Evolutionary conservation across 2,329 filamentous ascomycete species (phyloP).

Genomic region (Curvularia sp.): DNA sequence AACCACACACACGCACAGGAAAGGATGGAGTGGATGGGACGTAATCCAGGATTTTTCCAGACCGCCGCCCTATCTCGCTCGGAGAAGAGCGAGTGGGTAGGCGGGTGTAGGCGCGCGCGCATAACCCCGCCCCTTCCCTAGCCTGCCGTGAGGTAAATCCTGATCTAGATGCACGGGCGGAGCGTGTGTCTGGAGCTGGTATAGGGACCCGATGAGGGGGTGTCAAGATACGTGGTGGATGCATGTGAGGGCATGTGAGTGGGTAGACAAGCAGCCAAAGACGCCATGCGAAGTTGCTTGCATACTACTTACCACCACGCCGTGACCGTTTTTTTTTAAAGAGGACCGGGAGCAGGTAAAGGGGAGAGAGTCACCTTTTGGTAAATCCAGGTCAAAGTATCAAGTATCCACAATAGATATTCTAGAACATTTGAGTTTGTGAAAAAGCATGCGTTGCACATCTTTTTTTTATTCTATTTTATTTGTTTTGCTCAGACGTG

Average conservation of each 20-base stretch:
- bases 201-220: constrained; percentile 12
- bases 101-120: constrained; percentile 4
- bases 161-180: constrained; percentile 3
- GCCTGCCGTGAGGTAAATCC: not conserved
- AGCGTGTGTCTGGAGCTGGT: constrained; percentile 4
- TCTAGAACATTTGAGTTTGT: too few relatives aligned
- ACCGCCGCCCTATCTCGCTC: constrained; percentile 1
- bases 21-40: constrained; percentile 6
- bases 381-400: too few relatives aligned
- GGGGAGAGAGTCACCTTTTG: too few relatives aligned
- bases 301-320: too few relatives aligned
- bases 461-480: not conserved
- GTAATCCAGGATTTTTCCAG: constrained; percentile 5
- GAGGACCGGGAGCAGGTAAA: too few relatives aligned
- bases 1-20: constrained; percentile 6
- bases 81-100: constrained; percentile 18
- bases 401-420: too few relatives aligned
- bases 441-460: too few relatives aligned
- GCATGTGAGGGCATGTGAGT: not conserved
- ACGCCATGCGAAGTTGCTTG: not conserved
- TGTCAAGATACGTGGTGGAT: not conserved
- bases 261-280: not conserved
- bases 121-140: too few relatives aligned
- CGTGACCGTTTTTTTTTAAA: too few relatives aligned
- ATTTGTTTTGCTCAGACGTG: not conserved